These are phyloP conservation scores for Neofusicoccum umdonicola DNA, from an alignment of 2,329 filamentous ascomycete species.

Conservation along the genomic window DNA sequence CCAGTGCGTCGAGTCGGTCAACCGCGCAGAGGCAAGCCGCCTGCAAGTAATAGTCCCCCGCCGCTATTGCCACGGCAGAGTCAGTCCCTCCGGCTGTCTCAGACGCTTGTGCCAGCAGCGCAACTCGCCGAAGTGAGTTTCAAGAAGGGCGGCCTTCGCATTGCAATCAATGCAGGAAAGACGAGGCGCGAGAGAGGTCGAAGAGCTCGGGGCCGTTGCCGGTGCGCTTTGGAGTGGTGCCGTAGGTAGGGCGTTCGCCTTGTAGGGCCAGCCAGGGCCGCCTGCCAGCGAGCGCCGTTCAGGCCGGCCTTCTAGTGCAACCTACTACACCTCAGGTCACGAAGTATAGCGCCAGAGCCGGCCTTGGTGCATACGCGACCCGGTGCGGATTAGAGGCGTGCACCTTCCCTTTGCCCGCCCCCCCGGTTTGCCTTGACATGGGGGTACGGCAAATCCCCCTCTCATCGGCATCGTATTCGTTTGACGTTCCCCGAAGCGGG, in stretches of 20 bases:
- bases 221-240: background rate
- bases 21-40: background rate
- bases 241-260: background rate
- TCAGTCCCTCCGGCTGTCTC: background rate
- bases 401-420: background rate
- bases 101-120: background rate
- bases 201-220: background rate
- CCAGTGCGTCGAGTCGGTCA: background rate
- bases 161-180: background rate
- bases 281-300: background rate
- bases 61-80: background rate
- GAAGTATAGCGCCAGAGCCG: background rate
- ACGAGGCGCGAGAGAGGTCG: background rate
- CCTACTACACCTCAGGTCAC: background rate
- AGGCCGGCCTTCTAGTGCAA: background rate
- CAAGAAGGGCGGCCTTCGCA: background rate
- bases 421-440: background rate
- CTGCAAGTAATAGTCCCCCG: background rate
- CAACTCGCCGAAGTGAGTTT: background rate
- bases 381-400: no score
- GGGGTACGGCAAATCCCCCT: background rate
- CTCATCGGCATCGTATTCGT: slow-evolving; percentile 9
- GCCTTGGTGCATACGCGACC: background rate
- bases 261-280: background rate
- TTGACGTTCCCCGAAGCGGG: background rate